These are phyloP conservation scores for Pneumocystis carinii DNA, from an alignment of 1,139 yeast species.

Conservation along the genomic window DNA sequence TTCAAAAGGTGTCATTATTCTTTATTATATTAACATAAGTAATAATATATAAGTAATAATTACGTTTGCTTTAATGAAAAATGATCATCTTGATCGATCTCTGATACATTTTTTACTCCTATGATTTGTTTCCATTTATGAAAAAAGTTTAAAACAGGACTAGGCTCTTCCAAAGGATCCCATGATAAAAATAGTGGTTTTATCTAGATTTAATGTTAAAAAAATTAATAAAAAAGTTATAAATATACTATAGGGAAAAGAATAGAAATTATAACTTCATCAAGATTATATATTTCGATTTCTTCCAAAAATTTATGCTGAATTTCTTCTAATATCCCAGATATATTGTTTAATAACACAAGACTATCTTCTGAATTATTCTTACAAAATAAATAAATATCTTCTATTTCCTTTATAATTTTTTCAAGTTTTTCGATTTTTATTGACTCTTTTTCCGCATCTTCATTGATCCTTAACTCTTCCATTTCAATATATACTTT, in stretches of 20 bases:
- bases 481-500: slow-evolving; percentile 18
- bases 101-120: slow-evolving; percentile 7
- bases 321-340: slow-evolving; percentile 17
- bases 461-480: slow-evolving; percentile 14
- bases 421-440: slow-evolving; percentile 13
- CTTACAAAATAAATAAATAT: not conserved
- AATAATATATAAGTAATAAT: not conserved
- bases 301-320: slow-evolving; percentile 19
- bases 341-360: slow-evolving; percentile 9
- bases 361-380: not conserved
- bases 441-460: slow-evolving; percentile 15
- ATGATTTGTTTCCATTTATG: slow-evolving; percentile 19
- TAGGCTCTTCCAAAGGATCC: slow-evolving; percentile 27
- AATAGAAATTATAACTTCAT: slow-evolving; percentile 23
- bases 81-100: slow-evolving; percentile 1
- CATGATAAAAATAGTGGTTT: slow-evolving; percentile 22
- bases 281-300: slow-evolving; percentile 15
- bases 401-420: slow-evolving; percentile 3
- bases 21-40: not conserved
- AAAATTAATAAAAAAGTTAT: not conserved
- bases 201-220: slow-evolving; percentile 10
- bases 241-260: slow-evolving; percentile 18
- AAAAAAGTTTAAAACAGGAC: slow-evolving; percentile 19
- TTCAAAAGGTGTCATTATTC: slow-evolving; percentile 20
- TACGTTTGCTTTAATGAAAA: not conserved